Percentiles rank a stretch among this genome's conserved stretches.
Conservation (phyloP, 805 yeast species). For the Starmerella cellae region DNA sequence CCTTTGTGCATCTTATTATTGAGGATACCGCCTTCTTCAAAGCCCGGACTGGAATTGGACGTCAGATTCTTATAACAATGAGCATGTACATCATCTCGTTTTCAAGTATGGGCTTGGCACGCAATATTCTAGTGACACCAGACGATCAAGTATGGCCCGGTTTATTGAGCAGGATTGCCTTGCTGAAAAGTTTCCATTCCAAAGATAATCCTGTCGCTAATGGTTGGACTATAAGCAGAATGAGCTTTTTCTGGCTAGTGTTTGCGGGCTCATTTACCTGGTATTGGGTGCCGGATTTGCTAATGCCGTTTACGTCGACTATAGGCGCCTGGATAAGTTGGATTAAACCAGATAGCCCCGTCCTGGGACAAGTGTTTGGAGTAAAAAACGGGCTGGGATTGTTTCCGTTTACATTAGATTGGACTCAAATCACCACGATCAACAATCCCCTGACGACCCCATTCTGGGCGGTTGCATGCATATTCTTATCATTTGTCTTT, state of each 20-base stretch:
- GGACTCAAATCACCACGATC: constrained; percentile 48
- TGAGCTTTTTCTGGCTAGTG: constrained; percentile 35
- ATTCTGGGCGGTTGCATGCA: constrained; percentile 32
- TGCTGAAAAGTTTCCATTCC: constrained; percentile 40
- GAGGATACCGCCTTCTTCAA: constrained; percentile 40
- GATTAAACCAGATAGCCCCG: constrained; percentile 44
- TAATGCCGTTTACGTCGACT: constrained; percentile 46
- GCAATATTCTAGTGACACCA: constrained; percentile 48
- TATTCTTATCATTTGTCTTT: constrained; percentile 36
- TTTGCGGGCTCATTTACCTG: constrained; percentile 35
- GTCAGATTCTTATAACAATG: constrained; percentile 37
- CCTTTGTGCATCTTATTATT: constrained; percentile 19
- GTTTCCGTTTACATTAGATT: constrained; percentile 58
- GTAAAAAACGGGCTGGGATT: constrained; percentile 47
- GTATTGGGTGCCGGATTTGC: constrained; percentile 51
- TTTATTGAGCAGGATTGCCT: constrained; percentile 45
- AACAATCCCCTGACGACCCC: constrained; percentile 49
- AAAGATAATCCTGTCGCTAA: constrained; percentile 39
- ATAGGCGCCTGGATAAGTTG: constrained; percentile 47
- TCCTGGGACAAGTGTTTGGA: constrained; percentile 56
- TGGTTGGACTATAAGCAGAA: constrained; percentile 48
- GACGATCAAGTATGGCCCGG: constrained; percentile 59
- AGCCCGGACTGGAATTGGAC: constrained; percentile 37
- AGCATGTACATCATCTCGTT: constrained; percentile 55
- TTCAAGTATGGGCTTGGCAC: constrained; percentile 50